A percentile compares a stretch with the other conserved stretches of the same genome.
Conservation (phyloP, 2,329 filamentous ascomycete species). For the Neofusicoccum sp. region DNA sequence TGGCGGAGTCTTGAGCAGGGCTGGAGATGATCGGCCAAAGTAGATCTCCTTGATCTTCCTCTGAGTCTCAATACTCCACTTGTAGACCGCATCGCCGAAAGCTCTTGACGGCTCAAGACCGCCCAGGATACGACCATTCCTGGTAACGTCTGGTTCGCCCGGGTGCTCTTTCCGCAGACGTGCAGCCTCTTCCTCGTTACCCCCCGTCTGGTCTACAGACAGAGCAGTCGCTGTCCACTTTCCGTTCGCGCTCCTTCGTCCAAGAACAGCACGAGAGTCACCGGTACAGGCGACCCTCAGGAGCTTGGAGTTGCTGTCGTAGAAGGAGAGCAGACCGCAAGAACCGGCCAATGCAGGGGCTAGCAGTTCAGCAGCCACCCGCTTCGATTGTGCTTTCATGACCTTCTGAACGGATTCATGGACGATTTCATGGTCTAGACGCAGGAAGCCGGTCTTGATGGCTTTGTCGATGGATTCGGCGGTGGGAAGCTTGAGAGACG, state of each 20-base stretch:
- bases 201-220: constrained; percentile 91
- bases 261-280: constrained; percentile 91
- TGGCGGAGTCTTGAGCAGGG: constrained; percentile 81
- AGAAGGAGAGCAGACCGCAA: constrained; percentile 93
- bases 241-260: constrained; percentile 70
- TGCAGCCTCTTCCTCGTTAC: constrained; percentile 78
- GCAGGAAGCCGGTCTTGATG: constrained; percentile 88
- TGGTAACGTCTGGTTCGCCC: constrained; percentile 80
- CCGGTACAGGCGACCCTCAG: constrained; percentile 94
- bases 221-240: constrained; percentile 92
- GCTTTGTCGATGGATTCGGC: constrained; percentile 82
- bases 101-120: constrained; percentile 89
- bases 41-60: constrained; percentile 79
- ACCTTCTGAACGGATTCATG: constrained; percentile 91
- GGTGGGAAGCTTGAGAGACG: constrained; percentile 61
- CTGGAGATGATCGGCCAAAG: constrained; percentile 77
- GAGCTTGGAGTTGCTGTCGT: constrained; percentile 82
- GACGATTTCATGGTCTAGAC: constrained; percentile 90
- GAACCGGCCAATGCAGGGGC: constrained; percentile 95
- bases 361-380: constrained; percentile 85
- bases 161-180: constrained; percentile 85
- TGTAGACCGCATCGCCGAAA: constrained; percentile 95
- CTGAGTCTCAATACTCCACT: constrained; percentile 86
- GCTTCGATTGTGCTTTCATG: constrained; percentile 81
- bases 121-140: constrained; percentile 86